Evolutionary conservation across 1,284 basidiomycete genomes (phyloP), one percentile per base, ranked within the genome.

Genomic region (Ceratobasidium sp.): DNA sequence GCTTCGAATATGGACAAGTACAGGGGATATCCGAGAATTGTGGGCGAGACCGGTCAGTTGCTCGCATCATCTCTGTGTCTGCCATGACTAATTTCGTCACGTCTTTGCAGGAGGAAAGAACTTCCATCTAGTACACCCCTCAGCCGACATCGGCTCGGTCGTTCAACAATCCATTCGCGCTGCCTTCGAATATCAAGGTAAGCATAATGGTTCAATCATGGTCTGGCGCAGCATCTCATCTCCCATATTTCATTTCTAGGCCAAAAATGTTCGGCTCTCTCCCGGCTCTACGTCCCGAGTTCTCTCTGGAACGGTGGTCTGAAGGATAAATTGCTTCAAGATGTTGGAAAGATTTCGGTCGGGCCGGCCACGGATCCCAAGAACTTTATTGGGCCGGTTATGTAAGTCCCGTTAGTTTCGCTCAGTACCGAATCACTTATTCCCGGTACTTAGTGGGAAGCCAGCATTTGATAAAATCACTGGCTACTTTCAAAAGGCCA

Each of bases 181-280:
- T 28, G 97, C 93, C 0, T 99, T 98, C 86, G 97, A 99, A 87
- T 99, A 99, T 86, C 96, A 97, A 87, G 97, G 96, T 91, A 79
- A 53, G 82, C 76, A 26, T 53, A 26, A 23, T 73, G 64, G 53
- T 9, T 60, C 49, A 75, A 42, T 28, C 80, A 67, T 44, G 49
- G 23, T 76, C 70, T 33, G 33, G 33, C 33, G 33, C 33, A 33
- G 33, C 33, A 33, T 33, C 33, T 33, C 33, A 33, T 33, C 33
- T 33, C 33, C 33, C 33, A 33, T 12, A 23, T 75, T 18, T 79
- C 42, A 56, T 63, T n/a, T 28, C 12, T 76, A 93, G 93, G 94
- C 66, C 98, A 99, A 85, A 99, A 99, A 87, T 99, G 97, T 86
- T 97, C 96, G 46, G 97, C 98, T 0, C 90, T 98, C 42, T 97